phyloP scores from a whole-genome alignment of 2,329 filamentous ascomycete species.

The Ophiostoma sp. region DNA sequence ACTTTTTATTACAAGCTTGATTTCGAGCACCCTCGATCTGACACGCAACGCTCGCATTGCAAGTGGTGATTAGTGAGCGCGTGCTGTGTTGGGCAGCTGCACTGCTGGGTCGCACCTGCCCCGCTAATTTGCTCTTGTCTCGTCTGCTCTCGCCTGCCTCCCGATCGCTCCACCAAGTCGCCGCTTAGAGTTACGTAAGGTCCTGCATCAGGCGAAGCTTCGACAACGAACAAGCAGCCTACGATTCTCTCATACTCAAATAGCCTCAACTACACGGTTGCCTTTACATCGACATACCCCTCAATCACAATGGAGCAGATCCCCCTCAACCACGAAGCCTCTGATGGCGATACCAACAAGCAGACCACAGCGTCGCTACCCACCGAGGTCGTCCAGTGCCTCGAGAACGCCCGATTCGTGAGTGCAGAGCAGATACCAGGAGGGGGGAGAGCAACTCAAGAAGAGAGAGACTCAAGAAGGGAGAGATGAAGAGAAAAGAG shows the following conservation, averaged over 20 bases:
- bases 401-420: conserved; percentile 94
- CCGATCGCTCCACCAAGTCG: conserved; percentile 11
- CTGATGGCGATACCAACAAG: conserved; percentile 66
- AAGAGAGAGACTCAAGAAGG: neutral
- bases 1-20: no score
- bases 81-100: neutral
- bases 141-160: neutral
- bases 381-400: conserved; percentile 77
- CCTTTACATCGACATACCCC: neutral
- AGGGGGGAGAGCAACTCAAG: no score
- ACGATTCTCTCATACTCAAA: neutral
- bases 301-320: conserved; percentile 53
- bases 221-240: neutral
- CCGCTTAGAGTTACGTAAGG: conserved; percentile 4
- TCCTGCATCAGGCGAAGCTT: neutral
- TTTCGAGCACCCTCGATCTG: neutral
- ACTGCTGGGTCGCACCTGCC: conserved; percentile 17
- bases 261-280: no score
- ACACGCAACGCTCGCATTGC: neutral
- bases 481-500: neutral
- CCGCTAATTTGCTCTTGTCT: conserved; percentile 14
- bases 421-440: conserved; percentile 30
- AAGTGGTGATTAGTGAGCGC: conserved; percentile 9
- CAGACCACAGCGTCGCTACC: conserved; percentile 66
- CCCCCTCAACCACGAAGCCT: conserved; percentile 69